phyloP scores from a whole-genome alignment of 179 eudicot genomes.

The Silene noctiflora region DNA sequence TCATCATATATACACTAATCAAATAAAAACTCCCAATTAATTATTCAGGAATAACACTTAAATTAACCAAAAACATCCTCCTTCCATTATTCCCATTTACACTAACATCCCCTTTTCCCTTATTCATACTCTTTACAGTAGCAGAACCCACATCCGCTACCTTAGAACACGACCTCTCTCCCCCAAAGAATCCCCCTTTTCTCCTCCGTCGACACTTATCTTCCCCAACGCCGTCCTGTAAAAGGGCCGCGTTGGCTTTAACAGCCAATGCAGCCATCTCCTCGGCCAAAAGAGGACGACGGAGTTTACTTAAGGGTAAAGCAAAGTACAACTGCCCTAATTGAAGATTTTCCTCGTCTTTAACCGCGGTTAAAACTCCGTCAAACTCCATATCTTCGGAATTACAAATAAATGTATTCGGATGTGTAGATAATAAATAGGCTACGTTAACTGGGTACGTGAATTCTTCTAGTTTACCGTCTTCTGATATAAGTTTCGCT shows the following conservation, averaged over 20 bases:
- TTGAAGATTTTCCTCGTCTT: constrained; percentile 51
- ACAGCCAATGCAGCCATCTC: constrained; percentile 93
- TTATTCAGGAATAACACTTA: constrained; percentile 33
- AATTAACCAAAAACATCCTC: constrained; percentile 23
- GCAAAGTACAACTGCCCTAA: constrained; percentile 74
- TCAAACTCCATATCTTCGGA: constrained; percentile 83
- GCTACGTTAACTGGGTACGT: constrained; percentile 62
- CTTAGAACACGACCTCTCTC: constrained; percentile 13
- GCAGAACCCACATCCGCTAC: constrained; percentile 24
- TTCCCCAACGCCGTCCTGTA: constrained; percentile 27
- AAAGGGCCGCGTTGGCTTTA: constrained; percentile 70
- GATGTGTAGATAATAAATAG: constrained; percentile 43
- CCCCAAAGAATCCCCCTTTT: constrained; percentile 21
- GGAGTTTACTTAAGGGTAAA: constrained; percentile 49
- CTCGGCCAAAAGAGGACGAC: constrained; percentile 46
- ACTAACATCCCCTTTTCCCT: constrained; percentile 12
- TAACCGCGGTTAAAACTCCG: constrained; percentile 44
- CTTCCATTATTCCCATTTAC: constrained; percentile 11
- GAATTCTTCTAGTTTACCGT: constrained; percentile 68
- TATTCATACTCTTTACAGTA: constrained; percentile 4
- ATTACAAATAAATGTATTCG: constrained; percentile 54
- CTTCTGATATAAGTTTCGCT: constrained; percentile 53
- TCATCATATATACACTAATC: constrained; percentile 11
- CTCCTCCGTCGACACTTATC: constrained; percentile 28
- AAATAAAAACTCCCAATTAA: not conserved